Percentiles rank a stretch among this genome's conserved stretches.
These are phyloP conservation scores for Haplographium delicatum DNA, from an alignment of 495 filamentous ascomycete genomes.

Conservation along the genomic window DNA sequence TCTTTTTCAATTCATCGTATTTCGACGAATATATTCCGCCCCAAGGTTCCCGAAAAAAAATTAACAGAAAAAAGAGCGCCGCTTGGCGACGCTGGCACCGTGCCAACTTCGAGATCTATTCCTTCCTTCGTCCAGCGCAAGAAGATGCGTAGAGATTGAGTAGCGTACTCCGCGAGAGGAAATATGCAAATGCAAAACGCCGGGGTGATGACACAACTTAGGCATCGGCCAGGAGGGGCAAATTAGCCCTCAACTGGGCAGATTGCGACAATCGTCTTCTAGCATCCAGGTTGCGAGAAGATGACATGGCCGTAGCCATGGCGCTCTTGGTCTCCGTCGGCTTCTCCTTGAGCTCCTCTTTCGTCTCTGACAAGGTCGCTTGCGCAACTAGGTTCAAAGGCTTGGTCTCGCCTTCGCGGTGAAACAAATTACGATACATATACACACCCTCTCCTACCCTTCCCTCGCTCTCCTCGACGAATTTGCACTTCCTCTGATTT, in stretches of 20 bases:
- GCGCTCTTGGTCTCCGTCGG: conserved; percentile 9
- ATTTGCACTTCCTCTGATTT: conserved; percentile 46
- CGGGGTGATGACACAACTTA: no score
- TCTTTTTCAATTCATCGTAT: no score
- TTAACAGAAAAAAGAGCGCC: no score
- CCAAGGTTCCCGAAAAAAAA: no score
- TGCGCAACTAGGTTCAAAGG: conserved; percentile 6
- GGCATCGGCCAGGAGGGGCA: conserved; percentile 23
- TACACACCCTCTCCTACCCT: conserved; percentile 44
- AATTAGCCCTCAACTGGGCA: conserved; percentile 18
- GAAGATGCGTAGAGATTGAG: no score
- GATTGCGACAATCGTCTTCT: conserved; percentile 22
- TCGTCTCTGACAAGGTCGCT: no score
- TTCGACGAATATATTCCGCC: no score
- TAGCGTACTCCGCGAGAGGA: no score
- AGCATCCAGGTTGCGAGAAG: conserved; percentile 21
- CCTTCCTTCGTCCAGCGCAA: no score
- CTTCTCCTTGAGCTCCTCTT: conserved; percentile 7
- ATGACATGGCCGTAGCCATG: conserved; percentile 22
- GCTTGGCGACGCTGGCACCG: no score
- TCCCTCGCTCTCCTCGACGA: conserved; percentile 39
- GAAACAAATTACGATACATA: conserved; percentile 45
- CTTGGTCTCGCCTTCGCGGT: conserved; percentile 13
- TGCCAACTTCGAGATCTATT: no score
- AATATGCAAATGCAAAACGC: no score